Percentiles rank a stretch among this genome's conserved stretches.
Conservation (phyloP, 768 basidiomycete genomes). For the Pisolithus marmoratus region DNA sequence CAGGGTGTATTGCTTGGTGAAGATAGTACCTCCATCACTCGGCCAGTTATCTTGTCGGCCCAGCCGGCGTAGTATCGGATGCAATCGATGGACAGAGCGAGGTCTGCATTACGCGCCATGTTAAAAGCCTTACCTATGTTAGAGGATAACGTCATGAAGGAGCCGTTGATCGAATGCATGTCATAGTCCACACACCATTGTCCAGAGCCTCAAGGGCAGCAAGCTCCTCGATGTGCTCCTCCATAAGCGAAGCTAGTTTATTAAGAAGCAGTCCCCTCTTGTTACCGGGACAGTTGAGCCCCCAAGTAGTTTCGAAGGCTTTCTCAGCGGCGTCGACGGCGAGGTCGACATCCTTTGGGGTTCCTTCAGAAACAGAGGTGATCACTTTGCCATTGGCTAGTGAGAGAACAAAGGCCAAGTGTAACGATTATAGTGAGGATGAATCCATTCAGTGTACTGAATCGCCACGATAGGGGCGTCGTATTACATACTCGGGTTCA, state of each 20-base stretch:
- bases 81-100: conserved; percentile 40
- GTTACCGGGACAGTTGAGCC: conserved; percentile 49
- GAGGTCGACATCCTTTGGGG: conserved; percentile 64
- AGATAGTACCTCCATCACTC: conserved; percentile 52
- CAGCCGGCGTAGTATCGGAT: conserved; percentile 84
- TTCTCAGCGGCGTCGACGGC: conserved; percentile 67
- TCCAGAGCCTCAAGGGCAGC: conserved; percentile 72
- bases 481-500: conserved; percentile 45
- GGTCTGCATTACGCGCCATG: conserved; percentile 44
- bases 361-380: conserved; percentile 53
- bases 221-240: conserved; percentile 54
- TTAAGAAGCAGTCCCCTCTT: conserved; percentile 50
- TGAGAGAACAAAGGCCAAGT: not conserved
- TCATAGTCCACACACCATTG: conserved; percentile 38
- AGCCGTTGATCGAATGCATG: not conserved
- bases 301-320: conserved; percentile 63
- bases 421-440: too few species aligned
- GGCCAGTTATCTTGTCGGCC: conserved; percentile 80
- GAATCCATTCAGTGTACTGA: not conserved
- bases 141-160: not conserved
- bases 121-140: conserved; percentile 49
- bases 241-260: conserved; percentile 63
- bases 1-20: not conserved
- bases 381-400: conserved; percentile 61
- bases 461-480: not conserved